These are phyloP conservation scores for Andrographis paniculata DNA, from an alignment of 305 asterid genomes.

Conservation along the genomic window DNA sequence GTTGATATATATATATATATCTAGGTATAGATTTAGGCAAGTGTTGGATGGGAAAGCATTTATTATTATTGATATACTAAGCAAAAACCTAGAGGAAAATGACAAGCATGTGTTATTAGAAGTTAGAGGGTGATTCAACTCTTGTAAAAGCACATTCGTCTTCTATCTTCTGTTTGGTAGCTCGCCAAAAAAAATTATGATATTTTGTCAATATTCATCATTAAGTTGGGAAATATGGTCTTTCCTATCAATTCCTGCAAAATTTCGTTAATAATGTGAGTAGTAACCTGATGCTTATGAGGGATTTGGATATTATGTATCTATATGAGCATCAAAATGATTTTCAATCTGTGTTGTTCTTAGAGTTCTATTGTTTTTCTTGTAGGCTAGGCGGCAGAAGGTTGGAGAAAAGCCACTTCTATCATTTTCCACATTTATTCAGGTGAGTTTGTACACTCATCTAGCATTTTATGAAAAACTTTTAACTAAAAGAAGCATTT, in stretches of 20 bases:
- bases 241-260: no score
- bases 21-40: not conserved
- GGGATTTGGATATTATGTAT: not conserved
- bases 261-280: not conserved
- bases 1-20: conserved; percentile 1
- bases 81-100: not conserved
- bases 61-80: not conserved
- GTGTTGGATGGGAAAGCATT: not conserved
- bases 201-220: not conserved
- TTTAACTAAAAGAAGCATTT: not conserved
- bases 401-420: conserved; percentile 92
- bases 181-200: not conserved
- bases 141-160: not conserved
- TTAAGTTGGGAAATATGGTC: not conserved
- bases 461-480: not conserved
- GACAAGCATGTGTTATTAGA: not conserved
- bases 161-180: not conserved
- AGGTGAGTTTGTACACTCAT: conserved; percentile 34
- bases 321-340: not conserved
- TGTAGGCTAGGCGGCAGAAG: conserved; percentile 80
- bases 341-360: conserved; percentile 9
- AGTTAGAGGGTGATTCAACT: not conserved
- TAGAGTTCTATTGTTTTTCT: conserved; percentile 11
- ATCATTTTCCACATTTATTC: conserved; percentile 73
- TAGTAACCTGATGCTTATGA: not conserved